These are phyloP conservation scores for Xylariales sp. DNA, from an alignment of 2,329 filamentous ascomycete species.

Conservation along the genomic window DNA sequence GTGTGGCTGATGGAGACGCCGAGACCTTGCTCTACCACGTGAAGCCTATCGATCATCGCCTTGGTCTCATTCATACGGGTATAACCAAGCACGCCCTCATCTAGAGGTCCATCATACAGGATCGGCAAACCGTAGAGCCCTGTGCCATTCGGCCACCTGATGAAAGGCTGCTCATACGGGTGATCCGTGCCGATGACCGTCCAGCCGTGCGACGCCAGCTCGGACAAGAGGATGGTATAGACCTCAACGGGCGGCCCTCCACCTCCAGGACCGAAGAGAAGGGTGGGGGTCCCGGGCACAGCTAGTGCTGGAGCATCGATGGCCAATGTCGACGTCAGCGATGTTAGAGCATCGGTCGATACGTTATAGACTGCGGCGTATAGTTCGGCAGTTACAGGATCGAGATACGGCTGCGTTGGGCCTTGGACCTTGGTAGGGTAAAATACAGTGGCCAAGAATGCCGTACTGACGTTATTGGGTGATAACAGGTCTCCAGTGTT, in stretches of 20 bases:
- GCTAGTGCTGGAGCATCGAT: background rate
- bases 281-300: constrained; percentile 8
- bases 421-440: constrained; percentile 13
- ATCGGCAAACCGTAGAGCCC: constrained; percentile 14
- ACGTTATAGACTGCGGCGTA: constrained; percentile 13
- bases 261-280: constrained; percentile 15
- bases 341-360: constrained; percentile 9
- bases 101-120: constrained; percentile 7
- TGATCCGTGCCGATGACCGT: constrained; percentile 21
- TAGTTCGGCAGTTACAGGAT: constrained; percentile 13
- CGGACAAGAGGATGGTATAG: constrained; percentile 15
- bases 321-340: background rate
- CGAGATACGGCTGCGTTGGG: constrained; percentile 13
- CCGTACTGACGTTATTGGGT: constrained; percentile 18
- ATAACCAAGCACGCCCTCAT: constrained; percentile 9
- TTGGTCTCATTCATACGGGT: constrained; percentile 14
- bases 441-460: constrained; percentile 18
- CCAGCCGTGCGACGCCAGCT: constrained; percentile 18
- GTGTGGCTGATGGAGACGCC: constrained; percentile 12
- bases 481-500: constrained; percentile 16
- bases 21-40: constrained; percentile 9
- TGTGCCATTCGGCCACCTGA: constrained; percentile 22
- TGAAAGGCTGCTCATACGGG: constrained; percentile 21
- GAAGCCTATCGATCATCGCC: constrained; percentile 14
- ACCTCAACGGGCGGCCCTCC: constrained; percentile 14